phyloP scores from a whole-genome alignment of 257 asterid species.

The Capsicum baccatum region DNA sequence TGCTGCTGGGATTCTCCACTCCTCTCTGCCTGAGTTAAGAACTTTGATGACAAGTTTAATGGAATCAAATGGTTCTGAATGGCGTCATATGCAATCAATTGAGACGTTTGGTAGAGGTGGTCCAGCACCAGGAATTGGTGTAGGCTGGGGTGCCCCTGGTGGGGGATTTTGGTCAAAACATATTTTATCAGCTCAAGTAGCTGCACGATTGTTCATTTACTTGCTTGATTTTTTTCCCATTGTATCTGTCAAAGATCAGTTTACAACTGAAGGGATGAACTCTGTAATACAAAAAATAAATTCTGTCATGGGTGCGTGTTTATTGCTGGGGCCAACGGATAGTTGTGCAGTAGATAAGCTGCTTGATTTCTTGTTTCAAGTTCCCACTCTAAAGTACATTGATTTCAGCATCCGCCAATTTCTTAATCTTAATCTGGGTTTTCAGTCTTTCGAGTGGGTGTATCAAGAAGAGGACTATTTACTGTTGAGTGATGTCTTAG shows the following conservation, averaged over 20 bases:
- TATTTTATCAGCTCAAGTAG: constrained; percentile 68
- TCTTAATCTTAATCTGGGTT: constrained; percentile 45
- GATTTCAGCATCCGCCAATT: constrained; percentile 55
- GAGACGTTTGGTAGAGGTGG: constrained; percentile 92
- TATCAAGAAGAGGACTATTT: constrained; percentile 66
- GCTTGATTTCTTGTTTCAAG: constrained; percentile 61
- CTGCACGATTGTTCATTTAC: constrained; percentile 60
- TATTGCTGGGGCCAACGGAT: constrained; percentile 67
- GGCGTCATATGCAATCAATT: constrained; percentile 49
- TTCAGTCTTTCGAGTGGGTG: constrained; percentile 56
- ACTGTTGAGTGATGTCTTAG: constrained; percentile 62
- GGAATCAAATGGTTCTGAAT: constrained; percentile 47
- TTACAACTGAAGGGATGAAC: constrained; percentile 42
- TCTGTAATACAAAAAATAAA: constrained; percentile 52
- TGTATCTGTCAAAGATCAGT: constrained; percentile 34
- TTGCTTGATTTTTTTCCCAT: constrained; percentile 57
- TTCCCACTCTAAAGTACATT: constrained; percentile 66
- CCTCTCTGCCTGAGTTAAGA: constrained; percentile 53
- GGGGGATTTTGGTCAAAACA: constrained; percentile 90
- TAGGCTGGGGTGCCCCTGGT: constrained; percentile 95
- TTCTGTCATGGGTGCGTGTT: constrained; percentile 59
- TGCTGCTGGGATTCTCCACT: constrained; percentile 65
- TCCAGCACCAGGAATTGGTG: constrained; percentile 97
- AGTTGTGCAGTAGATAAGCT: constrained; percentile 54
- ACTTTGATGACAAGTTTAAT: constrained; percentile 46